Evolutionary conservation across 2,329 filamentous ascomycete genomes (phyloP).

Genomic region (Cytospora mali): DNA sequence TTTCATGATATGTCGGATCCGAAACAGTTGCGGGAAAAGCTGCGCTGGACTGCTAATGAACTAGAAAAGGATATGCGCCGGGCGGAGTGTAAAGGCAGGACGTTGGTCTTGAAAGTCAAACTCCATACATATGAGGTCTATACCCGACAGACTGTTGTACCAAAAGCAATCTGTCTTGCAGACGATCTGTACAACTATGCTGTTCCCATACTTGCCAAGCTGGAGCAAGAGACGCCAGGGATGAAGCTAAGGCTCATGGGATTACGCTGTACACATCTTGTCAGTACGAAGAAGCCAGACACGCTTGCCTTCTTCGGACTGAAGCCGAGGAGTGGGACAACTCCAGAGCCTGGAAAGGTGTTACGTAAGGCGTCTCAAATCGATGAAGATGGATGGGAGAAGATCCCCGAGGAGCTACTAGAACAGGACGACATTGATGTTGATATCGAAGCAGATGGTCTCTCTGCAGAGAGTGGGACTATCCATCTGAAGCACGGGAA

Average conservation of each 20-base stretch:
- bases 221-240: slow-evolving; percentile 80
- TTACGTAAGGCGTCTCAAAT: slow-evolving; percentile 8
- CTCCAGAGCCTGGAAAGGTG: slow-evolving; percentile 24
- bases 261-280: slow-evolving; percentile 81
- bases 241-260: slow-evolving; percentile 87
- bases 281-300: slow-evolving; percentile 81
- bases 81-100: slow-evolving; percentile 86
- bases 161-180: slow-evolving; percentile 70
- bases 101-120: slow-evolving; percentile 89
- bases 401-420: slow-evolving; percentile 69
- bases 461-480: slow-evolving; percentile 51
- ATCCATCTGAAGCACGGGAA: slow-evolving; percentile 49
- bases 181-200: slow-evolving; percentile 83
- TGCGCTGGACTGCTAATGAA: slow-evolving; percentile 80
- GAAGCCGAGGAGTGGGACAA: slow-evolving; percentile 39
- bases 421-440: slow-evolving; percentile 30
- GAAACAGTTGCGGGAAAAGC: slow-evolving; percentile 70
- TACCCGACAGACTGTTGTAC: slow-evolving; percentile 76
- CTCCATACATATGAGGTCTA: slow-evolving; percentile 91
- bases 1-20: slow-evolving; percentile 79
- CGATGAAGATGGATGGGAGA: slow-evolving; percentile 61
- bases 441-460: slow-evolving; percentile 54
- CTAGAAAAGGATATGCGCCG: slow-evolving; percentile 81
- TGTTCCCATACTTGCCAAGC: slow-evolving; percentile 78
- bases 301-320: slow-evolving; percentile 79